phyloP scores from a whole-genome alignment of 495 filamentous ascomycete genomes.

The Cercophora sp. region DNA sequence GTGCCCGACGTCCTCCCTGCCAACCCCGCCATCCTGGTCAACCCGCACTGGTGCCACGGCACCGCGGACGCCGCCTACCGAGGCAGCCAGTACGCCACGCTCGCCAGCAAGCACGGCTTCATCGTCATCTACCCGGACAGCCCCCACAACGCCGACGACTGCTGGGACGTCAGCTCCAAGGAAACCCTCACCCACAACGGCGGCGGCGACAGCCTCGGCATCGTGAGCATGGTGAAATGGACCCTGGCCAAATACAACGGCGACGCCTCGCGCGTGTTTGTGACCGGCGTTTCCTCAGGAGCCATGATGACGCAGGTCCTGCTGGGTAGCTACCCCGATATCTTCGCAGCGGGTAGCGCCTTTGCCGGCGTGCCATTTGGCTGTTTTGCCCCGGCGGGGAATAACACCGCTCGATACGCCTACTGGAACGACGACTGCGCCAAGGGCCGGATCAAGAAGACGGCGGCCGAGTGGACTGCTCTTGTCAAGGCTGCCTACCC shows the following conservation, averaged over 20 bases:
- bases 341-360: conserved; percentile 52
- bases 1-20: conserved; percentile 48
- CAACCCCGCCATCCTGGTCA: conserved; percentile 53
- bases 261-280: conserved; percentile 47
- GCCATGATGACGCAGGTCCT: conserved; percentile 63
- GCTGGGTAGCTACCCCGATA: conserved; percentile 52
- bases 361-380: conserved; percentile 54
- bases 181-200: conserved; percentile 47
- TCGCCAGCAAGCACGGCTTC: conserved; percentile 48
- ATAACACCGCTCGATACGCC: conserved; percentile 35
- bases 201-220: conserved; percentile 49
- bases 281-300: conserved; percentile 51
- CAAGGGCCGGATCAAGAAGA: conserved; percentile 38
- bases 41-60: conserved; percentile 51
- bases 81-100: conserved; percentile 36
- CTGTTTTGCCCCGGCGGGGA: conserved; percentile 42
- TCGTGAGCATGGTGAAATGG: conserved; percentile 57
- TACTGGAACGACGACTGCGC: conserved; percentile 48
- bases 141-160: conserved; percentile 45
- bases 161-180: conserved; percentile 52
- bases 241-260: conserved; percentile 43
- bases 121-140: conserved; percentile 55
- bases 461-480: conserved; percentile 44
- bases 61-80: conserved; percentile 26
- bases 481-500: conserved; percentile 50